Evolutionary conservation across 495 filamentous ascomycete species (phyloP), one percentile per base, ranked within the genome.

Genomic region (Lepraria neglecta): DNA sequence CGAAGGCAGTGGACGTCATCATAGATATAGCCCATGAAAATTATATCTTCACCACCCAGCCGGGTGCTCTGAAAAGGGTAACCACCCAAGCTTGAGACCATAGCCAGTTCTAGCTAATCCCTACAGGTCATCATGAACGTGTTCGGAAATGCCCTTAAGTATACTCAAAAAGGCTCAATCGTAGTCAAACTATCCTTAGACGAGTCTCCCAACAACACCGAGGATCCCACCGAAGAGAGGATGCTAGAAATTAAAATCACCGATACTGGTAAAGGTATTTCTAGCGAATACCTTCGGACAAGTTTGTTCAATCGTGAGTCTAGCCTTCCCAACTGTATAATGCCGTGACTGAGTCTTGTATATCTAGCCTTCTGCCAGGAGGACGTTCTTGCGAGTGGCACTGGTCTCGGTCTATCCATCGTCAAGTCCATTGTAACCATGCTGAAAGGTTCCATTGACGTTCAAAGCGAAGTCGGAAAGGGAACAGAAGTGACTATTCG

Each of bases 131-230:
- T 94, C 38, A 89, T 91, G 86, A 92, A 95, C 65, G 64, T 92
- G 2, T 85, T 90, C 58, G 87, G 90, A 19, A 95, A 95, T 70
- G 83, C 90, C 0, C 79, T 92, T 65, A 95, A 95, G 65, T 92
- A 90, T 65, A 91, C 86, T 6, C 77, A 77, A 9, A 71, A 76
- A 2, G 90, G 90, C 6, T 83, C 76, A 56, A 86, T 95, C 35
- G 78, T 78, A 6, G 71, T 92, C 15, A 78, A 72, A 0, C 70
- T 91, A 17, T 78, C 77, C 46, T 76, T 81, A 21, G 68, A 76
- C 4, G 70, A 74, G 30, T 50, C 69, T 45, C 69, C 70, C 14
- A 62, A 67, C 54, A 44, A 68, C 43, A 33, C 58, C 33, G 56
- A 67, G 24, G 46, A 64, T 9, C 28, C 46, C 24, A 28, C 33